Evolutionary conservation across 495 filamentous ascomycete genomes (phyloP), one percentile per base, ranked within the genome.

Genomic region (Paragyromitra xinjiangensis): DNA sequence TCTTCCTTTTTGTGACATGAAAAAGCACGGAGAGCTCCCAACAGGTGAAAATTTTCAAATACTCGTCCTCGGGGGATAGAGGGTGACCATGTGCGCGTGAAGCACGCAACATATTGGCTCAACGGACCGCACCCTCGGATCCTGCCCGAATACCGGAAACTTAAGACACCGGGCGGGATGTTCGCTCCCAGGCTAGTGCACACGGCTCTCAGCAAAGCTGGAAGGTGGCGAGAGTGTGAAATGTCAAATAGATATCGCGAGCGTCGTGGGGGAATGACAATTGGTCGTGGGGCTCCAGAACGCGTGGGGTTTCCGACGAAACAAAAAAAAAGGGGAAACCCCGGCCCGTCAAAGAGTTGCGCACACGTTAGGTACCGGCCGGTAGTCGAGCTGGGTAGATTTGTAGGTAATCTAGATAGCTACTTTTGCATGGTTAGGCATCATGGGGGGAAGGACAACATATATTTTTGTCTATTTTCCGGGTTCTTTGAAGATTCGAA

Each of bases 391-490:
- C 39, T n/a, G n/a, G 26, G 55, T 56, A 72, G 58, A 76, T 72
- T 72, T 61, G 68, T 77, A 77, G 69, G 74, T 77, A 77, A 77
- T 77, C 69, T 77, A 77, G 61, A 66, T 66, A 58, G 61, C 61
- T 73, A 39, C 48, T 73, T 73, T 73, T 77, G 69, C 74, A 76
- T 73, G 73, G 68, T 72, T 65, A 55, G 55, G 61, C 12, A 73
- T 67, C 63, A 67, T 48, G 40, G 73, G 67, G 29, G 51, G 42
- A 61, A 22, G 66, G 48, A 63, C 58, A 64, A 55, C 68, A 77
- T 71, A 75, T 76, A 37, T 64, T 71, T 65, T 76, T 72, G 68
- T 72, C 69, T 76, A 72, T 73, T 77, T 73, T 58, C 40, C 53
- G 69, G 69, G 69, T 44, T 72, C 34, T 61, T 74, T 53, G 64